phyloP scores from a whole-genome alignment of 177 flowering plant species.

The Vitis hybrid region DNA sequence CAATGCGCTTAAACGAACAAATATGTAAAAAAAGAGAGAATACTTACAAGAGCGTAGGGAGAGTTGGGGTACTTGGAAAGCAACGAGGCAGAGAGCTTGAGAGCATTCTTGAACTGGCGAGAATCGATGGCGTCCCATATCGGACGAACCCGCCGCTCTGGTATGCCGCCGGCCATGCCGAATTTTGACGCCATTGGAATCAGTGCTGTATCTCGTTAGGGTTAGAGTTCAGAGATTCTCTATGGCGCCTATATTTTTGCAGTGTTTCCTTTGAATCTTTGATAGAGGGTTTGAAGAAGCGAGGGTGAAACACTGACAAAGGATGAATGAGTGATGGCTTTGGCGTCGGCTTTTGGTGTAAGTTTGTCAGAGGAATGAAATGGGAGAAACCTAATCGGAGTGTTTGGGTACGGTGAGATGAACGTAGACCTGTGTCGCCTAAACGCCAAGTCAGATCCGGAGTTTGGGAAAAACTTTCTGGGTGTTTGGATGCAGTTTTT shows the following conservation, averaged over 20 bases:
- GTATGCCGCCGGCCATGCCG: conserved; percentile 87
- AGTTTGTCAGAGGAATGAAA: not conserved
- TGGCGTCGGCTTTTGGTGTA: not conserved
- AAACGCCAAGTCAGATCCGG: too few relatives aligned
- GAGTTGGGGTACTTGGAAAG: conserved; percentile 76
- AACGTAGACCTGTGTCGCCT: too few relatives aligned
- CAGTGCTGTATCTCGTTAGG: conserved; percentile 7
- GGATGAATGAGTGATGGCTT: not conserved
- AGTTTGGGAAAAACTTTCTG: too few relatives aligned
- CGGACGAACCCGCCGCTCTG: conserved; percentile 94
- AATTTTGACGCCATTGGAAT: conserved; percentile 67
- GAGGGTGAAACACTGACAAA: not conserved
- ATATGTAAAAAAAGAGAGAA: not conserved
- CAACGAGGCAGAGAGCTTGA: conserved; percentile 60
- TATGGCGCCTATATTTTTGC: too few relatives aligned
- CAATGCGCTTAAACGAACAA: not conserved
- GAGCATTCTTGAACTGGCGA: conserved; percentile 85
- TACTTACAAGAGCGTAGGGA: conserved; percentile 84
- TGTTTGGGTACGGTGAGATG: not conserved
- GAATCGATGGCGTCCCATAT: conserved; percentile 97
- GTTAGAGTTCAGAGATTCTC: not conserved
- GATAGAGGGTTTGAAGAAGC: not conserved
- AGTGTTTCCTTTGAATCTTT: too few relatives aligned
- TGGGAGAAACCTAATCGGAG: conserved; percentile 6
- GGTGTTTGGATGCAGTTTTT: not conserved